These are phyloP conservation scores for Melanogaster broomeanus DNA, from an alignment of 768 basidiomycete genomes.

Conservation along the genomic window DNA sequence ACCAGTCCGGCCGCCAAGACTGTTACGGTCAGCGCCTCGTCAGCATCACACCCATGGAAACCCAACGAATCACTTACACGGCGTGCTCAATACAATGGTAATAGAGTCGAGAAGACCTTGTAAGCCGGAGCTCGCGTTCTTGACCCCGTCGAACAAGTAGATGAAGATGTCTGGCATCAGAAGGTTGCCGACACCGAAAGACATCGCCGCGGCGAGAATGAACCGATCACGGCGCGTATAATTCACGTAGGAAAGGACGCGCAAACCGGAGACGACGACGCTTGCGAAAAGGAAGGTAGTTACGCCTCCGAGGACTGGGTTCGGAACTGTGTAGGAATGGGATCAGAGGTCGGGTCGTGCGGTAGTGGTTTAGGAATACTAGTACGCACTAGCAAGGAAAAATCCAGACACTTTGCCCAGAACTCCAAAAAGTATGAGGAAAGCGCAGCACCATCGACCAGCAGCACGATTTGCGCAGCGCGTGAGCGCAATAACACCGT, in stretches of 20 bases:
- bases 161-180: constrained; percentile 66
- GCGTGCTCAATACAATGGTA: constrained; percentile 78
- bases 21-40: constrained; percentile 21
- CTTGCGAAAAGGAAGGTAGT: constrained; percentile 86
- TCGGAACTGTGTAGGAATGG: constrained; percentile 51
- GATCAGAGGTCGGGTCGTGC: neutral
- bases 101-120: constrained; percentile 75
- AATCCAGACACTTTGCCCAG: constrained; percentile 83
- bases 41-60: neutral
- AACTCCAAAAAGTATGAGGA: constrained; percentile 79
- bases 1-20: constrained; percentile 60
- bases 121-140: constrained; percentile 52
- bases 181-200: constrained; percentile 72
- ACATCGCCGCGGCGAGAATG: constrained; percentile 66
- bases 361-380: neutral
- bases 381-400: constrained; percentile 72
- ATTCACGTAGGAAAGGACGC: constrained; percentile 60
- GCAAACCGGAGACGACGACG: constrained; percentile 69
- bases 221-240: constrained; percentile 70
- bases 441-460: constrained; percentile 76
- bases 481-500: constrained; percentile 82
- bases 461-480: constrained; percentile 81
- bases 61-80: constrained; percentile 53
- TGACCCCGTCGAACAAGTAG: constrained; percentile 67
- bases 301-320: constrained; percentile 80